Conservation (phyloP, 345 rosid genomes). For the Anacardium occidentale region DNA sequence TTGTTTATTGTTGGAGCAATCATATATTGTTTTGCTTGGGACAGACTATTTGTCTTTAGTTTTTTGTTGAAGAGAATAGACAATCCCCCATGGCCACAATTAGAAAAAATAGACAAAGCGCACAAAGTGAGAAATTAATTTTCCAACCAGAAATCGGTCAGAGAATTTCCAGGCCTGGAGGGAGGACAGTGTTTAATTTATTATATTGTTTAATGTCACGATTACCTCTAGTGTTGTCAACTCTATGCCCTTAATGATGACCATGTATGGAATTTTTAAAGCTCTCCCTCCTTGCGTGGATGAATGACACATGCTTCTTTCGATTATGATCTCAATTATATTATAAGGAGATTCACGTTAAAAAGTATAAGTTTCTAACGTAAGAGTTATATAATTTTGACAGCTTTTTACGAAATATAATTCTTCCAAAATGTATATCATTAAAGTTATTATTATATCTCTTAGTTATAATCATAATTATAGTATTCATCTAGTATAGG, state of each 20-base stretch:
- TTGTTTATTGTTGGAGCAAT: background rate
- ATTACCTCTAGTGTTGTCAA: slow-evolving; percentile 41
- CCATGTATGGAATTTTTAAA: background rate
- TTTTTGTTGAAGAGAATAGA: background rate
- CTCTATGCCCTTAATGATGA: slow-evolving; percentile 33
- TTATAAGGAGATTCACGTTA: too few species aligned
- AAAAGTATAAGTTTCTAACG: too few species aligned
- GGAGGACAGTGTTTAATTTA: slow-evolving; percentile 10
- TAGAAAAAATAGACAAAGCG: background rate
- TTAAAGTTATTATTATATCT: too few species aligned
- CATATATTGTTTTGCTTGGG: background rate
- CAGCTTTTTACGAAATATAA: too few species aligned
- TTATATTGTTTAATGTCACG: slow-evolving; percentile 1
- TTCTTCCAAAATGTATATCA: too few species aligned
- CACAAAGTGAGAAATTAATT: slow-evolving; percentile 8
- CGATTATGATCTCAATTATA: too few species aligned
- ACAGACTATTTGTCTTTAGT: background rate
- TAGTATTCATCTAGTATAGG: too few species aligned
- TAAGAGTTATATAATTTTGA: too few species aligned
- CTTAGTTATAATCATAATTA: too few species aligned
- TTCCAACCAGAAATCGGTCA: slow-evolving; percentile 38
- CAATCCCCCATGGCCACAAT: background rate
- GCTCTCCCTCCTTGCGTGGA: background rate
- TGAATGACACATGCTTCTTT: slow-evolving; percentile 6
- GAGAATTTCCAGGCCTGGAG: slow-evolving; percentile 34